Evolutionary conservation across 768 basidiomycete genomes (phyloP).

Genomic region (Kwoniella sp.): DNA sequence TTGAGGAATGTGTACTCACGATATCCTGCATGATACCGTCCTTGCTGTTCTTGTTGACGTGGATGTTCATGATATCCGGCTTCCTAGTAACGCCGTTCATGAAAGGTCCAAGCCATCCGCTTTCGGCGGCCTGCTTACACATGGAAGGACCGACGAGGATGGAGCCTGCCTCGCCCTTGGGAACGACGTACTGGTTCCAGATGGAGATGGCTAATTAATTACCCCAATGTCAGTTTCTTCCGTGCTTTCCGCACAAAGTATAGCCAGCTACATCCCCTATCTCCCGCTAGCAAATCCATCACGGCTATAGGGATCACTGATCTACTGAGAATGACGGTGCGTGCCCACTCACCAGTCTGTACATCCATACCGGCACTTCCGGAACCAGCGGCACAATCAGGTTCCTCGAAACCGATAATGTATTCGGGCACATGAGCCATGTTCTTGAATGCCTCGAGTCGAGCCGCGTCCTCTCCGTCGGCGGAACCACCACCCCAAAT

Average conservation of each 20-base stretch:
- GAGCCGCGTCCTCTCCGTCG: conserved; percentile 35
- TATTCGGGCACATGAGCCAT: conserved; percentile 35
- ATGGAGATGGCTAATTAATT: conserved; percentile 30
- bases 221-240: no score
- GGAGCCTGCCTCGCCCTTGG: conserved; percentile 37
- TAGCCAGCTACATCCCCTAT: no score
- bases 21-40: conserved; percentile 42
- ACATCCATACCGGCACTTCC: conserved; percentile 40
- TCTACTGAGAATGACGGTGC: no score
- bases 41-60: conserved; percentile 45
- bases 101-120: conserved; percentile 44
- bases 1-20: no score
- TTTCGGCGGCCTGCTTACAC: conserved; percentile 52
- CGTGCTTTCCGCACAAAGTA: no score
- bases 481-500: conserved; percentile 41
- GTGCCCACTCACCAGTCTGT: conserved; percentile 26
- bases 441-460: conserved; percentile 37
- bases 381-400: conserved; percentile 44
- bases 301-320: no score
- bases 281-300: no score
- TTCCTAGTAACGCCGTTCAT: conserved; percentile 23
- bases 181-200: conserved; percentile 46
- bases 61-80: conserved; percentile 41
- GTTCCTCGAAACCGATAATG: conserved; percentile 51
- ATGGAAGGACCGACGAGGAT: conserved; percentile 45